Base-by-base conservation (phyloP, 169 alveolate genomes). In the Plasmodium cynomolgi region DNA sequence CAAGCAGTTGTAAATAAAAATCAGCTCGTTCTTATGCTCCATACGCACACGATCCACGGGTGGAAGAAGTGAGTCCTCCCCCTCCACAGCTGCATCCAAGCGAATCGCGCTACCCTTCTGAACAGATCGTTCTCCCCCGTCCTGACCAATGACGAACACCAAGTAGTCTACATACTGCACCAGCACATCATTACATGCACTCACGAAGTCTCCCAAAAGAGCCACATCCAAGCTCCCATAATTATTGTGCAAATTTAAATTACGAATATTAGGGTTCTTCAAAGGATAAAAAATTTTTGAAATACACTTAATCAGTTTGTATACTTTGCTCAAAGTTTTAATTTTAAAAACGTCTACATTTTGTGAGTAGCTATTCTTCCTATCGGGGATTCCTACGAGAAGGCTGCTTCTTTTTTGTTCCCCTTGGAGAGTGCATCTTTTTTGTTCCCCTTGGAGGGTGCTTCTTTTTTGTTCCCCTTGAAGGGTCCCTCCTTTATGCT, bases 281-380 rank as follows among this genome's bases (percentile, higher is more conserved):
- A 86, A 86, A 11, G 93, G 93, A n/a, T 86, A 86, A 54, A 74
- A 86, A 50, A 77, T 86, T 77, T 86, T 86, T 5, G 93, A 86
- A 29, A 86, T 86, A 41, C 93, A 86, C 37, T 86, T 86, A n/a
- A 86, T 86, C 31, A 86, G 79, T 77, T 86, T 86, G 68, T 86
- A 86, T 31, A 86, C 68, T 29, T 86, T 86, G 44, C 93, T 86
- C 26, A 86, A 17, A 0, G 93, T 86, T 56, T 86, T 86, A 2
- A 86, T 79, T 75, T 68, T 75, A 77, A 86, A 86, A 0, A 86
- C 31, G 33, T 86, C 93, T 6, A 34, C 68, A n/a, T 56, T 58
- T 8, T 72, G 50, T 72, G 39, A 13, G 58, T 72, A 23, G 23
- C 58, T 20, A 41, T 84, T 39, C 5, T 37, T 13, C 6, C 33